Evolutionary conservation across 352 stramenopile species (phyloP), one percentile per base, ranked within the genome.

Genomic region (Phytophthora sp.): DNA sequence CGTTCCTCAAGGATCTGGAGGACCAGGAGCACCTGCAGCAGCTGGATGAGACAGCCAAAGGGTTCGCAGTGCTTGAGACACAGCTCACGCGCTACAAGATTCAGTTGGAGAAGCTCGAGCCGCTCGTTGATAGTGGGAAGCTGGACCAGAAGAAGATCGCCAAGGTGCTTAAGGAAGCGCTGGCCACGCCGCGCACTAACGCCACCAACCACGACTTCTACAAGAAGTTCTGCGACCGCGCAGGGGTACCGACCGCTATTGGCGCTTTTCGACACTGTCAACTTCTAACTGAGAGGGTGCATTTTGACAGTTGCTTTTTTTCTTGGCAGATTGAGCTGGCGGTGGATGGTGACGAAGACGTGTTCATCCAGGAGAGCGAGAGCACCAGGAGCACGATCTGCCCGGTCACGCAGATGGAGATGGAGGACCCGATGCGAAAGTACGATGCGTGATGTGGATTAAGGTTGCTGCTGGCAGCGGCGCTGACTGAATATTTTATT

Each of bases 301-400:
- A 46, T 46, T 41, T 38, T 42, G 44, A 27, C 42, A 5, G 2
- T 35, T 47, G n/a, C 20, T 47, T 7, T 39, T 24, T 24, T 33
- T 29, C 9, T n/a, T n/a, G n/a, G 11, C 35, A 95, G 88, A 93
- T 95, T 66, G 86, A 93, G 39, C 46, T 88, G 31, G 83, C 80
- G 39, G 70, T 75, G 18, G 82, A 93, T 29, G 86, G 58, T 16
- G 80, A 95, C 27, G 85, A 88, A 20, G 88, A 95, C 42, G 83
- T 95, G 31, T 77, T 89, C 2, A 83, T 95, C 42, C 88, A 94
- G 36, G 80, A 93, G 44, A 93, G 79, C 46, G 86, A 94, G 64
- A 94, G 85, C 60, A 73, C 57, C 30, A 80, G 76, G 41, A 95
- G 73, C 72, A 89, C 73, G 9, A 83, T 86, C 21, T 95, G 88